Evolutionary conservation across 2,329 filamentous ascomycete species (phyloP).

Genomic region (Cercospora sojina): DNA sequence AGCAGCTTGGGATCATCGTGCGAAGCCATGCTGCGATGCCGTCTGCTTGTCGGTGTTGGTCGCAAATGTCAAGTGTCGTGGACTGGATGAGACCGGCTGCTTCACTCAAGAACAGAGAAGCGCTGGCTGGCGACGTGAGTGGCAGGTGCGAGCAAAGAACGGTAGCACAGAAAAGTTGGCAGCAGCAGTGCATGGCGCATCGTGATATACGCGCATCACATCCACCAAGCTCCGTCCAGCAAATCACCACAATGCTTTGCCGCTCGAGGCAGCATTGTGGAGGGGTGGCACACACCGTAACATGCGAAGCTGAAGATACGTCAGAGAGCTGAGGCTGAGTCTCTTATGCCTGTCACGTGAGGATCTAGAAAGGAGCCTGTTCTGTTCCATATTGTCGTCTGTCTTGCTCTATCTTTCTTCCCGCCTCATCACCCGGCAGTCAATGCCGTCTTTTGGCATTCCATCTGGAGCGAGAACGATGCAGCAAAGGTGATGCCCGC

Average conservation of each 20-base stretch:
- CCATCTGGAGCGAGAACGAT: background rate
- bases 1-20: constrained; percentile 58
- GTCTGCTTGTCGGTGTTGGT: constrained; percentile 28
- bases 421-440: background rate
- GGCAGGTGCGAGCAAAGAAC: background rate
- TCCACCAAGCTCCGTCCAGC: constrained; percentile 1
- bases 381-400: background rate
- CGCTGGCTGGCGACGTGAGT: background rate
- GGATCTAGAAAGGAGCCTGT: background rate
- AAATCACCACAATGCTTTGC: constrained; percentile 11
- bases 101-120: background rate
- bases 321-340: constrained; percentile 1
- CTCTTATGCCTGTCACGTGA: background rate
- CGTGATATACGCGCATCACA: constrained; percentile 2
- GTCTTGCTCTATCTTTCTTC: background rate
- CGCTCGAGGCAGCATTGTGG: constrained; percentile 9
- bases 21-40: constrained; percentile 43
- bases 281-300: background rate
- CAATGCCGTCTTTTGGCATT: background rate
- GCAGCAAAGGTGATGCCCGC: background rate
- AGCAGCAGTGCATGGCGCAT: constrained; percentile 4
- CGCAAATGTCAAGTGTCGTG: background rate
- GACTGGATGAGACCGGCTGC: background rate
- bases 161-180: constrained; percentile 8
- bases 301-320: constrained; percentile 6